Conservation (phyloP, 768 basidiomycete genomes). For the Phylloporus sp. region DNA sequence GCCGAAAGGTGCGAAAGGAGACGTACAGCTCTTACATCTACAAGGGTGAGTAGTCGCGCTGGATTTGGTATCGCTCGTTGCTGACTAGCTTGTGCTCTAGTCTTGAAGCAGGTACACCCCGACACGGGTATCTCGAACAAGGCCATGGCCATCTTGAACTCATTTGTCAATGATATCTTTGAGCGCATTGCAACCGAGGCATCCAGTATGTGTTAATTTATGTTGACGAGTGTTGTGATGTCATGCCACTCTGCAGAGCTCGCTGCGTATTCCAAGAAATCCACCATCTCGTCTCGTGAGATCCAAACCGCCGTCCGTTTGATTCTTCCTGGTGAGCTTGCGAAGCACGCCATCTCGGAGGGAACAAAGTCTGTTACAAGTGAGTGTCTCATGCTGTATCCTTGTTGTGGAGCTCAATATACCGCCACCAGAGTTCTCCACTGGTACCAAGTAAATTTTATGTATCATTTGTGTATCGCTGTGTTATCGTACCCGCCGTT, state of each 20-base stretch:
- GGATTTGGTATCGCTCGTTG: background rate
- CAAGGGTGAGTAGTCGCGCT: slow-evolving; percentile 47
- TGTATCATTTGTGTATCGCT: slow-evolving; percentile 29
- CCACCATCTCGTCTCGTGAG: slow-evolving; percentile 87
- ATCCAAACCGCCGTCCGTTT: slow-evolving; percentile 82
- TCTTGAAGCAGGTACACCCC: slow-evolving; percentile 88
- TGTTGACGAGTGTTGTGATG: background rate
- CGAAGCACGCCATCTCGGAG: slow-evolving; percentile 87
- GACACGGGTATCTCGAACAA: slow-evolving; percentile 93
- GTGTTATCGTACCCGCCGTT: slow-evolving; percentile 28
- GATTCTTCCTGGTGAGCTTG: slow-evolving; percentile 80
- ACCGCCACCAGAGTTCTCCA: slow-evolving; percentile 48
- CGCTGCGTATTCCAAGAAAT: slow-evolving; percentile 84
- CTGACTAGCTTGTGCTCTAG: slow-evolving; percentile 30
- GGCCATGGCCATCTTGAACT: slow-evolving; percentile 79
- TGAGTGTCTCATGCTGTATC: slow-evolving; percentile 28
- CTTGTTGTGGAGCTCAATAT: slow-evolving; percentile 6
- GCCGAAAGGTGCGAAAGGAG: slow-evolving; percentile 75
- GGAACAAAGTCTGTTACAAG: slow-evolving; percentile 72
- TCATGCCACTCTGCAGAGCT: slow-evolving; percentile 48
- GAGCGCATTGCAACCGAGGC: slow-evolving; percentile 75
- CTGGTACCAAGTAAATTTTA: slow-evolving; percentile 46
- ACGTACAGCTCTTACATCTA: slow-evolving; percentile 85
- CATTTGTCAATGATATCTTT: slow-evolving; percentile 82
- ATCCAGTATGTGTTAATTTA: slow-evolving; percentile 44